Evolutionary conservation across 2,329 filamentous ascomycete species (phyloP), one percentile per base, ranked within the genome.

Genomic region (Ceratocystis harringtonii): DNA sequence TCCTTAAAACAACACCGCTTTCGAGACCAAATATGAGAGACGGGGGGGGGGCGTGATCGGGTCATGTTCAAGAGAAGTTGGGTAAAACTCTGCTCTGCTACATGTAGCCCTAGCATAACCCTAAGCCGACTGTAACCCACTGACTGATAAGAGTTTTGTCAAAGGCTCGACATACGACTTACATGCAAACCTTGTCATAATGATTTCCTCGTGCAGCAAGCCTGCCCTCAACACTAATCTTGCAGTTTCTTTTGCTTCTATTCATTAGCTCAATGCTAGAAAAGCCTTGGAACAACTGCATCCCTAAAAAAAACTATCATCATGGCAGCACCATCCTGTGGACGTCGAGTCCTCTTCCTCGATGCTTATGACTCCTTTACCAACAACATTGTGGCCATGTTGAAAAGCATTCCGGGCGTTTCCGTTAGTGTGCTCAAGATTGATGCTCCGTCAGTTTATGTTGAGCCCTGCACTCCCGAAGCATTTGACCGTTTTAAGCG

Each of bases 301-400:
- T 15, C 8, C 36, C 36, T 15, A 1, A 8, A 12, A 41, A 65
- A 19, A 55, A 52, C 28, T n/a, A 50, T 63, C 50, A 45, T 44
- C 32, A 75, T 74, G 74, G 69, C 66, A 36, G 28, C 22, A 5
- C 28, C 28, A 30, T 58, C n/a, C 55, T 8, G 30, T 32, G 30
- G 55, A 63, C 71, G 70, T 52, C 78, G 78, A 68, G 87, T 97
- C 68, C 83, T 97, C 69, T 96, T 95, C 76, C 80, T 99, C 70
- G 94, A 97, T 74, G 92, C 92, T 68, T 95, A 95, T 76, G 94
- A 99, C 77, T 96, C 92, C 52, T 99, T 96, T 76, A 90, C 91
- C 65, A 92, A 95, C 76, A 97, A 96, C 76, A 94, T 97, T 71
- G 85, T 95, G 64, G 86, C 89, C 5, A 82, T 96, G 43, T 80